Evolutionary conservation across 2,329 filamentous ascomycete genomes (phyloP).

Genomic region (Cordyceps cateniannulata): DNA sequence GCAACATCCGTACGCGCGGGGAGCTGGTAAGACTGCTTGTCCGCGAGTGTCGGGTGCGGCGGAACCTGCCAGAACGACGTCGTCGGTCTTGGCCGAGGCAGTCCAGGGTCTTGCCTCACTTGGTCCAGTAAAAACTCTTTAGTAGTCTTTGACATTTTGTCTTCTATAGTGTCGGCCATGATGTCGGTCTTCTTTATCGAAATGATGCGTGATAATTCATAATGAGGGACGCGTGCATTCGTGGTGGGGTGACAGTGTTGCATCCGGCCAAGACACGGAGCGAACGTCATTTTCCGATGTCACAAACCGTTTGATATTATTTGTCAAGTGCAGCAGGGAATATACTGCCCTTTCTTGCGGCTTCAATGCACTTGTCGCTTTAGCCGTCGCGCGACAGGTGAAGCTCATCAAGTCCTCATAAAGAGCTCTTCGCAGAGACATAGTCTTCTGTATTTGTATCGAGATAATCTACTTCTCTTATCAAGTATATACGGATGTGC

Average conservation of each 20-base stretch:
- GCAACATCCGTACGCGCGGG: conserved; percentile 18
- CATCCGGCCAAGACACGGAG: not conserved
- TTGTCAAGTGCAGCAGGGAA: not conserved
- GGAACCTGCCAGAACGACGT: conserved; percentile 22
- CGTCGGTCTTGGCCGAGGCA: conserved; percentile 21
- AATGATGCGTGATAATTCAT: not conserved
- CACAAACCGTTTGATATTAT: not conserved
- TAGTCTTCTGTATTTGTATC: too few relatives aligned
- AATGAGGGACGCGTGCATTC: not conserved
- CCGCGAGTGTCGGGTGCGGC: conserved; percentile 18
- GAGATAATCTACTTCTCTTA: not conserved
- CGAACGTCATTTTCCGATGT: not conserved
- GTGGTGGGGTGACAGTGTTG: not conserved
- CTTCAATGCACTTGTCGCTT: too few relatives aligned
- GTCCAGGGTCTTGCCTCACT: conserved; percentile 17
- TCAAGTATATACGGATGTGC: not conserved
- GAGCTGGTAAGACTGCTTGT: conserved; percentile 18
- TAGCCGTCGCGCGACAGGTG: too few relatives aligned
- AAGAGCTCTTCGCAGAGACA: too few relatives aligned
- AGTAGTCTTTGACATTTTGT: not conserved
- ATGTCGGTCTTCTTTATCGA: not conserved
- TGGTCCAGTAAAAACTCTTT: not conserved
- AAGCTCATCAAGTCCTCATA: too few relatives aligned
- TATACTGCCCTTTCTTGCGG: not conserved
- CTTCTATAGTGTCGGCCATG: not conserved